Percentiles rank a stretch among this genome's conserved stretches.
phyloP scores from a whole-genome alignment of 305 asterid genomes.

The Andrographis paniculata region DNA sequence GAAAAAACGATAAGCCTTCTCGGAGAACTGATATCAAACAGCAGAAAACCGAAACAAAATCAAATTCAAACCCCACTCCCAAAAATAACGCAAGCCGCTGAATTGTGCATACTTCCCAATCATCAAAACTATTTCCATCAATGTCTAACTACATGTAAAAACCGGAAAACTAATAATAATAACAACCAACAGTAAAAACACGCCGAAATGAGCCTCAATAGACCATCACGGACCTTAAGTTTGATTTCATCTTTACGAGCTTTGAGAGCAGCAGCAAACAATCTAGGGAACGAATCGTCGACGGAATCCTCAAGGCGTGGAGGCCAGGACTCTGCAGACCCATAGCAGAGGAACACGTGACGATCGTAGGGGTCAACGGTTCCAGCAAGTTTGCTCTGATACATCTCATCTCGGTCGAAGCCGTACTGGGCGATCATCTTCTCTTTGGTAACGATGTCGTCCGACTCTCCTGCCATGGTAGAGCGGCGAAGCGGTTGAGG shows the following conservation, averaged over 20 bases:
- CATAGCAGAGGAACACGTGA: conserved; percentile 81
- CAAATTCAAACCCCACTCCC: too few species aligned
- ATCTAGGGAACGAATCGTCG: conserved; percentile 77
- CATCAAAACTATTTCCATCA: too few species aligned
- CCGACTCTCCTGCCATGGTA: conserved; percentile 45
- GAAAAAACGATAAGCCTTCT: too few species aligned
- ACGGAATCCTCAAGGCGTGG: conserved; percentile 65
- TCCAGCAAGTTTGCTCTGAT: conserved; percentile 44
- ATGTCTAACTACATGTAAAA: conserved; percentile 11
- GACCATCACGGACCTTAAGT: conserved; percentile 35
- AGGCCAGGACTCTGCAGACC: conserved; percentile 80
- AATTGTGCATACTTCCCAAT: too few species aligned
- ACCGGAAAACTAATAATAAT: background rate
- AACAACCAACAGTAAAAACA: background rate
- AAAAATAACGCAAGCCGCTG: too few species aligned
- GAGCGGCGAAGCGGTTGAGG: conserved; percentile 9
- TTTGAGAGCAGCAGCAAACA: conserved; percentile 46
- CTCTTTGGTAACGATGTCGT: conserved; percentile 29
- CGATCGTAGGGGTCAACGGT: conserved; percentile 67
- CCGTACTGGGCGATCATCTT: conserved; percentile 49
- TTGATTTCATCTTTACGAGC: conserved; percentile 53
- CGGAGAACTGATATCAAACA: too few species aligned
- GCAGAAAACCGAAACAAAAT: too few species aligned
- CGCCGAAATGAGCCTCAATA: background rate
- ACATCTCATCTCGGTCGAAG: conserved; percentile 81